Conservation (phyloP, 2,329 filamentous ascomycete genomes). For the Monascus ruber region DNA sequence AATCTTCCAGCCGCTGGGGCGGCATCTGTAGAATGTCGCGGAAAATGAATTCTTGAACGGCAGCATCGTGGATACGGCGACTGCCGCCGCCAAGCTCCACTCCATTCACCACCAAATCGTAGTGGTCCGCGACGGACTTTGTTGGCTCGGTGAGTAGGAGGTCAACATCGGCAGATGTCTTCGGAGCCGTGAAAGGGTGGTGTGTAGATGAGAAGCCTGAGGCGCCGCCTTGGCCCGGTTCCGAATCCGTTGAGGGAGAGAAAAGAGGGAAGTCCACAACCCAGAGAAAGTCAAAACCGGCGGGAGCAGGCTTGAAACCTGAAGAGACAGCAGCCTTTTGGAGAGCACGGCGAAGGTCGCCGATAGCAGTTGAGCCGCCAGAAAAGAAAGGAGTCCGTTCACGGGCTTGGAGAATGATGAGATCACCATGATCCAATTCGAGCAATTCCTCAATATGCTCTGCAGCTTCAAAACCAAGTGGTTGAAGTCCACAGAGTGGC, state of each 20-base stretch:
- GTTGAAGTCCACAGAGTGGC: conserved; percentile 64
- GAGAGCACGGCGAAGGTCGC: conserved; percentile 59
- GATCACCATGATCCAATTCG: conserved; percentile 56
- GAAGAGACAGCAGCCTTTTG: conserved; percentile 58
- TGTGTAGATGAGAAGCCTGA: conserved; percentile 80
- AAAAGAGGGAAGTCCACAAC: conserved; percentile 88
- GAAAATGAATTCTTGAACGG: conserved; percentile 76
- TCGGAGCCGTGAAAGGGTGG: conserved; percentile 89
- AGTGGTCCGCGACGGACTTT: conserved; percentile 69
- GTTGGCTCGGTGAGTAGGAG: conserved; percentile 62
- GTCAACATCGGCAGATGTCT: conserved; percentile 59
- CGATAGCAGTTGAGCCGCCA: conserved; percentile 62
- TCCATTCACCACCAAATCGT: conserved; percentile 92
- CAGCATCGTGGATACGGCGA: conserved; percentile 76
- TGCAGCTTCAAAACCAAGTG: conserved; percentile 62
- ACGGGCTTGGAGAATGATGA: conserved; percentile 73
- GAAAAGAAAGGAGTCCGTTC: conserved; percentile 53
- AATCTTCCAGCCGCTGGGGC: conserved; percentile 61
- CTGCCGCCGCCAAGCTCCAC: conserved; percentile 89
- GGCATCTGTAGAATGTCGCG: conserved; percentile 71
- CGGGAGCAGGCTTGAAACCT: conserved; percentile 41
- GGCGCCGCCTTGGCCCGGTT: conserved; percentile 69
- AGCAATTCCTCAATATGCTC: conserved; percentile 45
- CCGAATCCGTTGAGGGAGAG: conserved; percentile 53
- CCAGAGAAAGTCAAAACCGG: conserved; percentile 65